phyloP scores from a whole-genome alignment of 805 yeast species.

The Kazachstania psychrophila region DNA sequence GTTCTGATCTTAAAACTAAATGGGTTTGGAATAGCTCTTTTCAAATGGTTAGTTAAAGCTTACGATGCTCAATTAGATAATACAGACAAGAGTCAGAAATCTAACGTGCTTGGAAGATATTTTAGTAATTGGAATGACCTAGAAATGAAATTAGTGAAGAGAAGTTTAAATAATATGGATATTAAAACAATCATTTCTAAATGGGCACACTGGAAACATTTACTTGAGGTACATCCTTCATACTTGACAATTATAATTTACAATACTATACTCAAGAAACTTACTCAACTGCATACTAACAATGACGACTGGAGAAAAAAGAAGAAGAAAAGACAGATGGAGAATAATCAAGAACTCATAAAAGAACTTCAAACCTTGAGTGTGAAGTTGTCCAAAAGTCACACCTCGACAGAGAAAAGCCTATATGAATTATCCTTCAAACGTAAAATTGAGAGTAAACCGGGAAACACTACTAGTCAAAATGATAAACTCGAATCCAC shows the following conservation, averaged over 20 bases:
- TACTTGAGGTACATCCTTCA: constrained; percentile 9
- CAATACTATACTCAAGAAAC: background rate
- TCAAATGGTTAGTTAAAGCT: constrained; percentile 9
- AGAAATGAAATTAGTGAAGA: constrained; percentile 9
- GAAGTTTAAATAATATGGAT: constrained; percentile 9
- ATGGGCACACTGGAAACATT: constrained; percentile 13
- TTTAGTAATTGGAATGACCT: constrained; percentile 12
- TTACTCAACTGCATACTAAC: constrained; percentile 1
- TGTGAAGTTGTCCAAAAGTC: background rate
- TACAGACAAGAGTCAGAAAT: background rate
- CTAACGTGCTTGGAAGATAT: constrained; percentile 2
- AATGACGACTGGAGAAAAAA: constrained; percentile 15
- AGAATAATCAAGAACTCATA: constrained; percentile 7
- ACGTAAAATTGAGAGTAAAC: background rate
- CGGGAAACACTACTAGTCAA: background rate
- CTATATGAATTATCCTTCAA: constrained; percentile 2
- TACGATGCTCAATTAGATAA: constrained; percentile 3
- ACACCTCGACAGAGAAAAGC: background rate
- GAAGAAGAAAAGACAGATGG: constrained; percentile 12
- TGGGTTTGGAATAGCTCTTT: constrained; percentile 13
- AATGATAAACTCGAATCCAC: background rate
- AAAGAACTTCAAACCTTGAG: background rate
- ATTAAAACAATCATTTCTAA: constrained; percentile 7
- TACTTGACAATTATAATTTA: constrained; percentile 5
- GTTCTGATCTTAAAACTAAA: constrained; percentile 11